Percentiles rank a stretch among this genome's conserved stretches.
Conservation (phyloP, 2,329 filamentous ascomycete genomes). For the Penicillium brasilianum region DNA sequence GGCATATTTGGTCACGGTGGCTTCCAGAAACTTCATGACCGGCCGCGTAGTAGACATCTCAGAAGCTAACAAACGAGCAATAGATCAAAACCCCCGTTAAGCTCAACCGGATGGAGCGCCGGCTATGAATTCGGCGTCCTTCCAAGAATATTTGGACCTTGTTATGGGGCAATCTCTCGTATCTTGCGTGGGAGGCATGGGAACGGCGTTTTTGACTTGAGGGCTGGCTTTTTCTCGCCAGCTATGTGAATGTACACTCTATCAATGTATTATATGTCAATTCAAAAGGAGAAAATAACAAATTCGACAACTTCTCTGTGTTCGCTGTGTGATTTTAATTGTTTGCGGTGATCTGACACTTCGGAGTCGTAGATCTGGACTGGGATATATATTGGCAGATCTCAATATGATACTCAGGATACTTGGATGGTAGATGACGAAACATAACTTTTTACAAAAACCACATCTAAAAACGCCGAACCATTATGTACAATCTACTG, state of each 20-base stretch:
- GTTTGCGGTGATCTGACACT: no score
- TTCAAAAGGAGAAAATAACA: constrained; percentile 12
- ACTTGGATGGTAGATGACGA: constrained; percentile 13
- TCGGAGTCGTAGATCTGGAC: no score
- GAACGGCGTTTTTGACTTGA: constrained; percentile 33
- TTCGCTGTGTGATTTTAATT: background rate
- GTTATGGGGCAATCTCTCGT: constrained; percentile 29
- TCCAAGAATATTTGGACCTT: constrained; percentile 22
- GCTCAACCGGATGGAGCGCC: constrained; percentile 64
- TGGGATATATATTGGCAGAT: background rate
- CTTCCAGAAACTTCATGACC: background rate
- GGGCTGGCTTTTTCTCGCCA: constrained; percentile 24
- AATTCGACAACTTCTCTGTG: background rate
- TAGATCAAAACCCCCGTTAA: constrained; percentile 64
- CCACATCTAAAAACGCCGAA: constrained; percentile 38
- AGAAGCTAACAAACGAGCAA: constrained; percentile 26
- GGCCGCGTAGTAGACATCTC: no score
- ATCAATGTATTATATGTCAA: constrained; percentile 31
- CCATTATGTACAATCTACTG: constrained; percentile 36
- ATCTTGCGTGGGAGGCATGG: constrained; percentile 31
- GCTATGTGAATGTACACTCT: constrained; percentile 27
- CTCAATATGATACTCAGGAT: background rate
- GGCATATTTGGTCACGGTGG: background rate
- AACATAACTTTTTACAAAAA: constrained; percentile 39
- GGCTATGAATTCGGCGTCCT: constrained; percentile 36